Evolutionary conservation across 1,284 basidiomycete genomes (phyloP).

Genomic region (Rhodotorula sp.): DNA sequence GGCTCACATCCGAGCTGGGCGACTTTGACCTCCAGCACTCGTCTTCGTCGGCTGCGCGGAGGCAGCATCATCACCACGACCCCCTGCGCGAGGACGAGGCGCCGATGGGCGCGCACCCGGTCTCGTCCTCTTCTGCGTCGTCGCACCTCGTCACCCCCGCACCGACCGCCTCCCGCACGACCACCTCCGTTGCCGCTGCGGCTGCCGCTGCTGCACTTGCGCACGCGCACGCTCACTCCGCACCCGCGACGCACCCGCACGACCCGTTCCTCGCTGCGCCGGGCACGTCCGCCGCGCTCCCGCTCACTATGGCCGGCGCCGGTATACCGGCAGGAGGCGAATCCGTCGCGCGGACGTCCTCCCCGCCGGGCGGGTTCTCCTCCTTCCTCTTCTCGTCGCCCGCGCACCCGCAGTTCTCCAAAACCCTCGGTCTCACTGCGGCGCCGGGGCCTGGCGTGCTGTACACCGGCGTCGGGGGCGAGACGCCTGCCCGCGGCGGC

Average conservation of each 20-base stretch:
- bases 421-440: conserved; percentile 33
- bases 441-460: conserved; percentile 39
- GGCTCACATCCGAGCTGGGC: conserved; percentile 32
- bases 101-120: conserved; percentile 6
- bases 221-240: not conserved
- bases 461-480: conserved; percentile 1
- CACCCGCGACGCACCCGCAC: conserved; percentile 12
- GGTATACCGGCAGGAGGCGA: not conserved
- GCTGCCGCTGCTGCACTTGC: not conserved
- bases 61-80: conserved; percentile 14
- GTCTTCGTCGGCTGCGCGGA: conserved; percentile 17
- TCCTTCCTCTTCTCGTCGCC: conserved; percentile 36
- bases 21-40: conserved; percentile 27
- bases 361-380: conserved; percentile 13
- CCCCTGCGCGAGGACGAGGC: conserved; percentile 13
- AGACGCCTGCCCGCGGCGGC: conserved; percentile 23
- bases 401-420: conserved; percentile 34
- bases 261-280: conserved; percentile 26
- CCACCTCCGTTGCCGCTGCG: not conserved
- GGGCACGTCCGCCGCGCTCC: not conserved
- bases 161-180: not conserved
- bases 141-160: conserved; percentile 21
- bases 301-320: not conserved
- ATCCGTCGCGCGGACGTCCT: conserved; percentile 2
- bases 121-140: conserved; percentile 2